Conservation (phyloP, 192 early-diverging fungal species). For the Geosiphon pyriformis region DNA sequence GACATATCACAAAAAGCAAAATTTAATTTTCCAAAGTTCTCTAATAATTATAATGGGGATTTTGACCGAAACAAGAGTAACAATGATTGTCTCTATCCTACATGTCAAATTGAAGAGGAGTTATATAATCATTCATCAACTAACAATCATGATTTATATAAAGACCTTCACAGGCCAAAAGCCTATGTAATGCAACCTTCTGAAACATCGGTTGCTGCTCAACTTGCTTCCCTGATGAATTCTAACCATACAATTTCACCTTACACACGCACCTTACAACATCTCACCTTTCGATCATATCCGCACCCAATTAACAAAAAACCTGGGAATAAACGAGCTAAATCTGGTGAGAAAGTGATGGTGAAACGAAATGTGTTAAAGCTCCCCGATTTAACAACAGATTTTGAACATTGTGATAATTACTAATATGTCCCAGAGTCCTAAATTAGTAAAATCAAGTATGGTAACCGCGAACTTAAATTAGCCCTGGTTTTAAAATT, state of each 20-base stretch:
- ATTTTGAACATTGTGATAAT: constrained; percentile 12
- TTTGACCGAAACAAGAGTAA: constrained; percentile 5
- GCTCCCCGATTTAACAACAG: constrained; percentile 1
- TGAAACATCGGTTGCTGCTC: constrained; percentile 77
- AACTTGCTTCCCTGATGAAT: constrained; percentile 77
- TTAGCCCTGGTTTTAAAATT: too few species aligned
- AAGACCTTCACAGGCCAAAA: too few species aligned
- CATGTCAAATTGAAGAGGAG: constrained; percentile 27
- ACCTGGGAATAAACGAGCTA: constrained; percentile 8
- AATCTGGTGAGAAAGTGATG: neutral
- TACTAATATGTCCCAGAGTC: too few species aligned
- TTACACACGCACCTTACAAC: constrained; percentile 70
- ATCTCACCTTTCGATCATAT: constrained; percentile 71
- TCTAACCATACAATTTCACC: constrained; percentile 87
- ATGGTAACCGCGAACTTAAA: too few species aligned
- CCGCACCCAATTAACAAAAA: constrained; percentile 34
- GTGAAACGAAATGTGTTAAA: constrained; percentile 18
- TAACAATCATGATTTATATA: too few species aligned
- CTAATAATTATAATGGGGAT: constrained; percentile 17
- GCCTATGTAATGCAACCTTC: constrained; percentile 66
- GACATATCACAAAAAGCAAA: neutral
- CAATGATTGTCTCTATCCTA: constrained; percentile 19
- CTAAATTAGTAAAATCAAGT: too few species aligned
- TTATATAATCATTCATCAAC: too few species aligned
- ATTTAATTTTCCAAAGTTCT: too few species aligned